Percentiles rank a stretch among this genome's conserved stretches.
Conservation (phyloP, 2,329 filamentous ascomycete species). For the Kalaharituber pfeilii region DNA sequence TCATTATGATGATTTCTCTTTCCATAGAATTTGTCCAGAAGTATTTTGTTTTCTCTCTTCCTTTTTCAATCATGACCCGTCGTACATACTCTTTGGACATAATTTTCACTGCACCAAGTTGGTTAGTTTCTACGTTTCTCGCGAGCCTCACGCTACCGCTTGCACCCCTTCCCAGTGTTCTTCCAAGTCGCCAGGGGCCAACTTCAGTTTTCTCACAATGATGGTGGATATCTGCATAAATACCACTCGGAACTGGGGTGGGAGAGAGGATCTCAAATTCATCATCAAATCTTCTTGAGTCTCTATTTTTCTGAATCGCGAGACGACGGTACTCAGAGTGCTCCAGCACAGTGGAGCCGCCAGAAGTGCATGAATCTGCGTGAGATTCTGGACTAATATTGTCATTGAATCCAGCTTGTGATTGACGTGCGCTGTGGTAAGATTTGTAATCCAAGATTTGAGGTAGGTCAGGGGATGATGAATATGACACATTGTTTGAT, state of each 20-base stretch:
- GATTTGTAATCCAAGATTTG: background rate
- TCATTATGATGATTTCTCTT: conserved; percentile 91
- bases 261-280: conserved; percentile 32
- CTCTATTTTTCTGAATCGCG: background rate
- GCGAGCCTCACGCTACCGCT: conserved; percentile 77
- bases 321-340: background rate
- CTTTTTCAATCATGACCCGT: conserved; percentile 54
- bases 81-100: conserved; percentile 48
- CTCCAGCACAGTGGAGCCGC: background rate
- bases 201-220: conserved; percentile 52
- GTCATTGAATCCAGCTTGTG: background rate
- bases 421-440: background rate
- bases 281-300: conserved; percentile 7
- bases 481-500: background rate
- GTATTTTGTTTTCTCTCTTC: background rate
- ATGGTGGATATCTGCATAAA: conserved; percentile 26
- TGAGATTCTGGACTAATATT: background rate
- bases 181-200: conserved; percentile 85
- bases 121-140: conserved; percentile 58
- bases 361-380: background rate
- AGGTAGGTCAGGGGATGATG: background rate
- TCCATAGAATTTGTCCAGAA: conserved; percentile 39
- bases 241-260: conserved; percentile 31
- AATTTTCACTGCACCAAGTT: conserved; percentile 86
- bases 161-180: conserved; percentile 73